These are phyloP conservation scores for Oryza nivara DNA, from an alignment of 176 grass and related monocot genomes.

Conservation along the genomic window DNA sequence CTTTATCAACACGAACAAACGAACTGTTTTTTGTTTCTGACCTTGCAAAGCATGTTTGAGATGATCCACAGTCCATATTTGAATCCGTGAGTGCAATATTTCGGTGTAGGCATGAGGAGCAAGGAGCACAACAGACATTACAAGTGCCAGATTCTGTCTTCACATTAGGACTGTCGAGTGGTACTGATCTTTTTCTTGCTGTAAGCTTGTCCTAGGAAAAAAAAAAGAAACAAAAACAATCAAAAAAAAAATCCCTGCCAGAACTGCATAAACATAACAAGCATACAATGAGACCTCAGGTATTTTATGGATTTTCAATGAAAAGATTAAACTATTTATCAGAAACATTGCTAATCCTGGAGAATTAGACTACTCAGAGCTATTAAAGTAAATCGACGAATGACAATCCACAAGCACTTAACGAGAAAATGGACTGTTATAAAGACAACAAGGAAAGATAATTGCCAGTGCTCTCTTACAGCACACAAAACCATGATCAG, in stretches of 20 bases:
- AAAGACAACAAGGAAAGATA: background rate
- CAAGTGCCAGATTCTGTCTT: slow-evolving; percentile 73
- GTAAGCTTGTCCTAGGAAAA: slow-evolving; percentile 49
- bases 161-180: slow-evolving; percentile 22
- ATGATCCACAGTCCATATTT: slow-evolving; percentile 63
- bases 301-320: background rate
- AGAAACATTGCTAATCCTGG: slow-evolving; percentile 9
- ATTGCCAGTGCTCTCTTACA: background rate
- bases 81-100: slow-evolving; percentile 33
- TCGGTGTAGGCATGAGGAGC: slow-evolving; percentile 78
- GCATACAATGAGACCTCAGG: slow-evolving; percentile 17
- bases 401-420: slow-evolving; percentile 23
- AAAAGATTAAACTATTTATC: background rate
- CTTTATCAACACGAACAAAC: slow-evolving; percentile 41
- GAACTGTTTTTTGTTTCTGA: slow-evolving; percentile 57
- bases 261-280: background rate
- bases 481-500: slow-evolving; percentile 17
- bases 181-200: slow-evolving; percentile 45
- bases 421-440: background rate
- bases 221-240: slow-evolving; percentile 4
- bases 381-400: background rate
- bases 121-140: slow-evolving; percentile 75
- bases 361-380: background rate
- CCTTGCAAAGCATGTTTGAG: slow-evolving; percentile 55
- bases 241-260: slow-evolving; percentile 6